Percentiles rank a stretch among this genome's conserved stretches.
These are phyloP conservation scores for Neurospora cerealis DNA, from an alignment of 495 filamentous ascomycete species.

Conservation along the genomic window DNA sequence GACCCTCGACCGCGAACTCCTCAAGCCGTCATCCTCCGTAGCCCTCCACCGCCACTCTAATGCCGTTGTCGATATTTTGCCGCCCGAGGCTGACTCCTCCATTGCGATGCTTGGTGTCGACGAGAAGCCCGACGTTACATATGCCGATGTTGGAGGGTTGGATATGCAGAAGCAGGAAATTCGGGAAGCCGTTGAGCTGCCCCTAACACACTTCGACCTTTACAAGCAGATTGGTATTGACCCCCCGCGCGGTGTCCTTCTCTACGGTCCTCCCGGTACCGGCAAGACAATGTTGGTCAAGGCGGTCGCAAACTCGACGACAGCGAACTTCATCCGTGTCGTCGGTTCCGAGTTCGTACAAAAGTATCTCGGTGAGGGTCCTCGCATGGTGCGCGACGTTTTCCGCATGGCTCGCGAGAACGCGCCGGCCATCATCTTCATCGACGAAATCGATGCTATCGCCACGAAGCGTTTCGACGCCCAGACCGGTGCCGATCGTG, in stretches of 20 bases:
- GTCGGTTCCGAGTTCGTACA: slow-evolving; percentile 98
- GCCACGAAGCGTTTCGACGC: slow-evolving; percentile 98
- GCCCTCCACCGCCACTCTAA: slow-evolving; percentile 97
- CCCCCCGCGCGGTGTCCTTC: slow-evolving; percentile 87
- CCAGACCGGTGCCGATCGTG: slow-evolving; percentile 92
- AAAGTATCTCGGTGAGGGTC: slow-evolving; percentile 95
- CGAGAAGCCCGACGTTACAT: slow-evolving; percentile 97
- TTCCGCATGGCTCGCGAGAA: slow-evolving; percentile 99
- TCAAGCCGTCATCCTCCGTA: slow-evolving; percentile 96
- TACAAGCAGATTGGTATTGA: slow-evolving; percentile 99
- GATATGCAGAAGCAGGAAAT: slow-evolving; percentile 99
- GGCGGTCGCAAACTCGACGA: slow-evolving; percentile 95
- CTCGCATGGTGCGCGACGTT: slow-evolving; percentile 97
- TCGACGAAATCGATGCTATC: slow-evolving; percentile 98
- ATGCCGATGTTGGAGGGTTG: slow-evolving; percentile 92
- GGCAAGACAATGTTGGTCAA: slow-evolving; percentile 99
- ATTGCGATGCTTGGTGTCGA: slow-evolving; percentile 95
- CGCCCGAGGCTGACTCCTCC: slow-evolving; percentile 93
- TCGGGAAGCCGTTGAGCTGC: slow-evolving; percentile 90
- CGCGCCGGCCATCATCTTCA: slow-evolving; percentile 97
- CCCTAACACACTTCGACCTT: slow-evolving; percentile 92
- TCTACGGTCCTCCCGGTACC: slow-evolving; percentile 94
- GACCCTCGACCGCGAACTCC: slow-evolving; percentile 92
- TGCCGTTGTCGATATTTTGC: slow-evolving; percentile 94
- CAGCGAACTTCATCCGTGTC: slow-evolving; percentile 95